A percentile compares a stretch with the other conserved stretches of the same genome.
These are phyloP conservation scores for Wickerhamomyces subpelliculosus DNA, from an alignment of 805 yeast genomes.

Conservation along the genomic window DNA sequence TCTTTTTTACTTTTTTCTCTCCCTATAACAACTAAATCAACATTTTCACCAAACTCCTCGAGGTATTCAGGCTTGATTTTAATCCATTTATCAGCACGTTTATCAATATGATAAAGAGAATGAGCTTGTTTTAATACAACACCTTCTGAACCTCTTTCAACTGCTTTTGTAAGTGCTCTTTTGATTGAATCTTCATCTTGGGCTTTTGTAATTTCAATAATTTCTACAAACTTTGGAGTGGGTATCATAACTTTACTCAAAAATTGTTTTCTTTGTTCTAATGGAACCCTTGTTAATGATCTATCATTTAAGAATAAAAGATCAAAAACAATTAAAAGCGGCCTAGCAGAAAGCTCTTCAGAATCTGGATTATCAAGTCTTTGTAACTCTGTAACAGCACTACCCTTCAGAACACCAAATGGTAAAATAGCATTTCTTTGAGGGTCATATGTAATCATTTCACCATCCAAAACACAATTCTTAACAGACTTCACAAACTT, in stretches of 20 bases:
- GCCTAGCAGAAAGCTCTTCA: constrained; percentile 34
- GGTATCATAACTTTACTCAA: constrained; percentile 40
- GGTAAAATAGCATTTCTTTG: constrained; percentile 52
- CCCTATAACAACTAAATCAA: constrained; percentile 78
- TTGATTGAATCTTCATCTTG: constrained; percentile 46
- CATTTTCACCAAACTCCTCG: constrained; percentile 77
- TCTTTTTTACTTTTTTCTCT: constrained; percentile 63
- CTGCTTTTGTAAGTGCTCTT: constrained; percentile 47
- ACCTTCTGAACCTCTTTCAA: constrained; percentile 71
- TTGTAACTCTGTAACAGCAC: constrained; percentile 50
- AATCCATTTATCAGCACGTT: constrained; percentile 64
- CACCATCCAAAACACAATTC: constrained; percentile 67
- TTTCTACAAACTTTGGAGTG: constrained; percentile 35
- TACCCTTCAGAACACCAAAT: constrained; percentile 70
- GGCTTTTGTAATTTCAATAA: constrained; percentile 35
- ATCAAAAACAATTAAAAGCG: constrained; percentile 66
- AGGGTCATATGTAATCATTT: constrained; percentile 85
- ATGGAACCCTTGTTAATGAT: constrained; percentile 46
- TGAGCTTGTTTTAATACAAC: constrained; percentile 62
- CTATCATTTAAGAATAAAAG: constrained; percentile 61
- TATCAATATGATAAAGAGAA: constrained; percentile 54
- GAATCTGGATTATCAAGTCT: constrained; percentile 30
- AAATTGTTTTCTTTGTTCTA: constrained; percentile 49
- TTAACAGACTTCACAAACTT: constrained; percentile 28
- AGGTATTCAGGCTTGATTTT: constrained; percentile 90